Percentiles rank a stretch among this genome's conserved stretches.
Conservation (phyloP, 805 yeast genomes). For the Cyberlindnera maritima region DNA sequence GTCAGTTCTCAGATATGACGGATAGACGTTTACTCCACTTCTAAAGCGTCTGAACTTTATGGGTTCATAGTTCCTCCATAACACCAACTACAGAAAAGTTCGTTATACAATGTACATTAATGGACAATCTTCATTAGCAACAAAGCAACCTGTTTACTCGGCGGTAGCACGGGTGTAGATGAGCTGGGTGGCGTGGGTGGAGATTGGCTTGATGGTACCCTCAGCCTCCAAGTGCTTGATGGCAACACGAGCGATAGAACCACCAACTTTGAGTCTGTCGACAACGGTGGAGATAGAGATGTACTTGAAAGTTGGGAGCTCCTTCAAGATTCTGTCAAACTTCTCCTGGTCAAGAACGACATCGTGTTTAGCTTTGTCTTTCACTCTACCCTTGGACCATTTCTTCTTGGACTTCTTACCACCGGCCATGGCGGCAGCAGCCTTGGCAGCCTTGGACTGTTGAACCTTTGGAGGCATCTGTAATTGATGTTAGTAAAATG, state of each 20-base stretch:
- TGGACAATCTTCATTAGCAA: constrained; percentile 5
- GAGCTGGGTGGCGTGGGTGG: constrained; percentile 94
- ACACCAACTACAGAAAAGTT: background rate
- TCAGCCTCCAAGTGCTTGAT: constrained; percentile 91
- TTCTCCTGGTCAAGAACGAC: constrained; percentile 96
- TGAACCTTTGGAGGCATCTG: constrained; percentile 99
- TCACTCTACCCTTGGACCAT: constrained; percentile 99
- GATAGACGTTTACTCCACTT: too few relatives aligned
- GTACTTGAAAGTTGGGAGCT: constrained; percentile 98
- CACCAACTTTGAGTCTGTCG: constrained; percentile 99
- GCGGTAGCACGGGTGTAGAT: constrained; percentile 85
- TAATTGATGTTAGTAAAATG: constrained; percentile 23
- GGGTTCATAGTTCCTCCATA: too few relatives aligned
- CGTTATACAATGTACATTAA: constrained; percentile 30
- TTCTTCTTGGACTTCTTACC: constrained; percentile 99
- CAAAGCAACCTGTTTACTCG: constrained; percentile 39
- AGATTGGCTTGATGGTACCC: constrained; percentile 92
- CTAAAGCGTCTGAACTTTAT: too few relatives aligned
- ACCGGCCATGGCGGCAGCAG: constrained; percentile 99
- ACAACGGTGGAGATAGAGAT: constrained; percentile 97
- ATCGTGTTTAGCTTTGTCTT: constrained; percentile 99
- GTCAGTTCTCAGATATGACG: too few relatives aligned
- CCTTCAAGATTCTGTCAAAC: constrained; percentile 99
- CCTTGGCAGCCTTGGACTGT: constrained; percentile 99
- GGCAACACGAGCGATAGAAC: constrained; percentile 98